phyloP scores from a whole-genome alignment of 75 land plant species.

The Pinus taeda region DNA sequence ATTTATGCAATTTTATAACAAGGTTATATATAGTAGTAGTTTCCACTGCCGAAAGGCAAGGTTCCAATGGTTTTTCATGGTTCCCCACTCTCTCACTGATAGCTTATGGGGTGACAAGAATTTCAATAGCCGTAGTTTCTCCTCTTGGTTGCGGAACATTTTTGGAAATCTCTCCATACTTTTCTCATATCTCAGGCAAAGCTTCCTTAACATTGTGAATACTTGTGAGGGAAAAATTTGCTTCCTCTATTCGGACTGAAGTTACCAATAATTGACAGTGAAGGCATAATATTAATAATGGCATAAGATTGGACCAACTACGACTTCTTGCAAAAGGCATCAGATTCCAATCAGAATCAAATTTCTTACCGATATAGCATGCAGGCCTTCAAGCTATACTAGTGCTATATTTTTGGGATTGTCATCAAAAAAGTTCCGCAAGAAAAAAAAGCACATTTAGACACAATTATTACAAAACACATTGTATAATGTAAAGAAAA shows the following conservation, averaged over 20 bases:
- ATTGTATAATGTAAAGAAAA: too few relatives aligned
- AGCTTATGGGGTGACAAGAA: slow-evolving; percentile 34
- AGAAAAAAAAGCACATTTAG: background rate
- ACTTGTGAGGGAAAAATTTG: slow-evolving; percentile 60
- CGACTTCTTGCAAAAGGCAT: background rate
- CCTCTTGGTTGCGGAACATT: slow-evolving; percentile 16
- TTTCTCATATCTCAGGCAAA: slow-evolving; percentile 68
- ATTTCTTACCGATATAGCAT: slow-evolving; percentile 60
- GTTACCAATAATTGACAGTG: slow-evolving; percentile 43
- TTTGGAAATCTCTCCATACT: slow-evolving; percentile 17
- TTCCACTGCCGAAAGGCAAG: too few relatives aligned
- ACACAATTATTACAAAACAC: too few relatives aligned
- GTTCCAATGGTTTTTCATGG: too few relatives aligned
- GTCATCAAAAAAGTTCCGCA: slow-evolving; percentile 86
- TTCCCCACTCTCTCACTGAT: background rate
- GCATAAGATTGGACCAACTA: background rate
- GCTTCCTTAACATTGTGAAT: slow-evolving; percentile 70
- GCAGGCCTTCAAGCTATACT: slow-evolving; percentile 62
- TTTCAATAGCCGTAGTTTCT: slow-evolving; percentile 31
- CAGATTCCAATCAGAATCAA: background rate
- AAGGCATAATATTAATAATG: background rate
- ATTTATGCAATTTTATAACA: too few relatives aligned
- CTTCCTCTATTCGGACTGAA: slow-evolving; percentile 55
- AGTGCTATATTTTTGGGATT: slow-evolving; percentile 67
- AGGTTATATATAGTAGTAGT: too few relatives aligned